Evolutionary conservation across 208 protist species (phyloP).

Genomic region (Trypanosoma mega): DNA sequence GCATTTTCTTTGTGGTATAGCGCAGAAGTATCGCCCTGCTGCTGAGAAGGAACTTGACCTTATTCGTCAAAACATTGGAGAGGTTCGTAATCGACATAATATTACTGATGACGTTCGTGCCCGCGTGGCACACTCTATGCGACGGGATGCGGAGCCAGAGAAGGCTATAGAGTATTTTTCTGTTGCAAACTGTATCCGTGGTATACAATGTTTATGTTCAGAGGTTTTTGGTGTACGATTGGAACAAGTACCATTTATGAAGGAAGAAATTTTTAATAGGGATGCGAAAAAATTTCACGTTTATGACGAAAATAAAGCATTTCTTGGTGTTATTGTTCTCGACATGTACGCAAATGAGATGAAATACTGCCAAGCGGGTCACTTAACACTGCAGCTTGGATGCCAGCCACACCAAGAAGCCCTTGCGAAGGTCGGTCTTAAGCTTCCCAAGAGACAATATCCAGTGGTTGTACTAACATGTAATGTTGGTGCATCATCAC

Average conservation of each 20-base stretch:
- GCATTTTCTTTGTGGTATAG: constrained; percentile 88
- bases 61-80: constrained; percentile 68
- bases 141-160: constrained; percentile 70
- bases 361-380: constrained; percentile 90
- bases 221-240: constrained; percentile 89
- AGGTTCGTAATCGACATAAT: constrained; percentile 73
- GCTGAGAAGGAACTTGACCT: constrained; percentile 82
- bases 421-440: constrained; percentile 71
- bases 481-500: constrained; percentile 66
- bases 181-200: constrained; percentile 87
- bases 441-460: constrained; percentile 83
- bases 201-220: constrained; percentile 89
- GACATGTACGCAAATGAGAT: constrained; percentile 88
- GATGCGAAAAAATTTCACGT: constrained; percentile 89
- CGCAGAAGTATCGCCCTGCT: constrained; percentile 73
- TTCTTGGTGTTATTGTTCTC: constrained; percentile 90
- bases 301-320: constrained; percentile 76
- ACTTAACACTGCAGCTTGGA: constrained; percentile 90
- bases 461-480: constrained; percentile 91
- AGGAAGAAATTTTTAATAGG: constrained; percentile 77
- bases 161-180: constrained; percentile 83
- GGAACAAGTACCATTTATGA: constrained; percentile 67
- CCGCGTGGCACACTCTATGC: constrained; percentile 63
- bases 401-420: constrained; percentile 78
- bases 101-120: constrained; percentile 85